Base-by-base conservation (phyloP, 2,329 filamentous ascomycete species). In the Helminthosporium solani region DNA sequence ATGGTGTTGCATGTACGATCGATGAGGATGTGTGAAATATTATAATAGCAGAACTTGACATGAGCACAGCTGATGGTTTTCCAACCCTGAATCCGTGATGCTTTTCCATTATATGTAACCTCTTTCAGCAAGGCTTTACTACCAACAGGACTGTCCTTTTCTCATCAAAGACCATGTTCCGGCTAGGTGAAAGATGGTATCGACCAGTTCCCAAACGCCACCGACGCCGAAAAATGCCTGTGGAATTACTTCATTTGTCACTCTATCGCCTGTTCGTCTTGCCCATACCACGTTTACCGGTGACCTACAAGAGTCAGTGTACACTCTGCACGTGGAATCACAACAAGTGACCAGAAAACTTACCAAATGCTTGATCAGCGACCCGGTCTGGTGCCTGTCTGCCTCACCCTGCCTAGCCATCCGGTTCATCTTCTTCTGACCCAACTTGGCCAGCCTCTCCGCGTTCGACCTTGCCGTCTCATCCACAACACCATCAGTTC, bases 361-460 rank as follows among this genome's bases (percentile, higher is more conserved):
- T 80, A 95, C 86, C 82, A 99, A 79, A 76, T 97, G 94, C 77
- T 95, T 99, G 53, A 85, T 83, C 73, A 95, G 75, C 42, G 88
- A 81, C 30, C 88, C 87, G 45, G 85, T 85, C 52, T 84, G 84
- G 75, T 97, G 92, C 69, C 95, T 84, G 79, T 99, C 94, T 52
- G 87, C 91, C 78, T 99, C 94, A 79, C 94, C 94, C 79, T 95
- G 89, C 72, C 91, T 85, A 35, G 94, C 94, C 87, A 95, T 94
- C 56, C 92, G 84, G 78, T 99, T 99, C 90, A 95, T 96, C 83
- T 90, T 92, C 81, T 92, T 90, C 85, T 99, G 95, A 63, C 85
- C 81, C 68, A 99, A 75, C 81, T 96, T 97, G 68, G 84, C 81
- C 69, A 95, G 78, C 64, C 86, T 85, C 72, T 96, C 91, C 30